Conservation (phyloP, 495 filamentous ascomycete species). For the Trichocladium antarcticum region DNA sequence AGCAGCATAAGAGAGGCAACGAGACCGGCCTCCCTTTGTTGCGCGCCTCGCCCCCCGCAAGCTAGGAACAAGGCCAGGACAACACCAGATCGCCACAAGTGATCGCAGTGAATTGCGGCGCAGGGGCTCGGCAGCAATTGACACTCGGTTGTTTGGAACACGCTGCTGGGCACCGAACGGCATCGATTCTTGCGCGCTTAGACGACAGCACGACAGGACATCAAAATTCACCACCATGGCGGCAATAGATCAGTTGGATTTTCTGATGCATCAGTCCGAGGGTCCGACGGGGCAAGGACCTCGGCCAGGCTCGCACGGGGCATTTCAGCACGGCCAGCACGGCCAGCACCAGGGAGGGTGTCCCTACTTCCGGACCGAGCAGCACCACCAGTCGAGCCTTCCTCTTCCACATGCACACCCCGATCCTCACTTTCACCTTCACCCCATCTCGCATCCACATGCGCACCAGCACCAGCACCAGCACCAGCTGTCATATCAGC, state of each 20-base stretch:
- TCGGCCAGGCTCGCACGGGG: background rate
- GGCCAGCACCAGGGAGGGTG: slow-evolving; percentile 5
- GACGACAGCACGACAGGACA: no score
- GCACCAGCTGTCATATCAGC: background rate
- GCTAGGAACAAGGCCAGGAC: background rate
- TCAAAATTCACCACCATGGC: no score
- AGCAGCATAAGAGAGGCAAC: background rate
- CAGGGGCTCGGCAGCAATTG: no score
- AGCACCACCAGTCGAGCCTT: slow-evolving; percentile 4
- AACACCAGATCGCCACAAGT: background rate
- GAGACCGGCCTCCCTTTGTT: background rate
- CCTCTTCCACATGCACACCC: slow-evolving; percentile 3
- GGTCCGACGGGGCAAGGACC: background rate
- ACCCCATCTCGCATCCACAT: slow-evolving; percentile 1
- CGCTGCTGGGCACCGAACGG: no score
- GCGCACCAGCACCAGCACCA: background rate
- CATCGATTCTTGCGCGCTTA: no score
- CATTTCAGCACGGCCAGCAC: background rate
- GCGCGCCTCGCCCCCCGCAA: background rate
- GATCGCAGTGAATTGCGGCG: background rate
- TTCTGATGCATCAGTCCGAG: slow-evolving; percentile 14
- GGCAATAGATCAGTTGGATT: slow-evolving; percentile 19
- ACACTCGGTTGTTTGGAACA: no score
- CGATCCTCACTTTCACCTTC: slow-evolving; percentile 1
- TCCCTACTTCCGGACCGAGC: slow-evolving; percentile 8